phyloP scores from a whole-genome alignment of 495 filamentous ascomycete species.

The Penicillium argentinense region DNA sequence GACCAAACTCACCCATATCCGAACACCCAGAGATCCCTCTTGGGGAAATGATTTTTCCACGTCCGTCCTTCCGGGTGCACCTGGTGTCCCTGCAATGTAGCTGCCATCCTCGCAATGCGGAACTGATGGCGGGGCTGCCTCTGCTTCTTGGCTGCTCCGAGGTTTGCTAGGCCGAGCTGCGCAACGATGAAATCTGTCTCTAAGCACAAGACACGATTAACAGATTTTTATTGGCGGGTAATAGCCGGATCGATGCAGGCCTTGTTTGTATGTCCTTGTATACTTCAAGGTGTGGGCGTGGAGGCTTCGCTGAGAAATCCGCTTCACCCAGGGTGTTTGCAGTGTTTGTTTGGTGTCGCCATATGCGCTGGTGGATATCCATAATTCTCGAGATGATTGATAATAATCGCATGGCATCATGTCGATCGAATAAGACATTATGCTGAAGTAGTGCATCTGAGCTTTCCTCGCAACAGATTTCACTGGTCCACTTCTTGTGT shows the following conservation, averaged over 20 bases:
- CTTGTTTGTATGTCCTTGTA: constrained; percentile 4
- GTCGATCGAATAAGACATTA: no score
- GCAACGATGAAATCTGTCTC: no score
- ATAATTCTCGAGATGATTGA: no score
- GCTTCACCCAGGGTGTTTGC: constrained; percentile 13
- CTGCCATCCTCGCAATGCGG: constrained; percentile 23
- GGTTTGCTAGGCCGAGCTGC: no score
- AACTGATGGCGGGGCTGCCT: no score
- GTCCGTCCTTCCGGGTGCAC: constrained; percentile 35
- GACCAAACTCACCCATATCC: constrained; percentile 85
- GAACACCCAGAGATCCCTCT: constrained; percentile 81
- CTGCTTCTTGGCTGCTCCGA: no score
- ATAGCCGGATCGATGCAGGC: not conserved
- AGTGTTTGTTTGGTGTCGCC: constrained; percentile 19
- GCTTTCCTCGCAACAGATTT: no score
- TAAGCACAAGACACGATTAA: no score
- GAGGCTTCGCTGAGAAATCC: constrained; percentile 13
- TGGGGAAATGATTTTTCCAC: constrained; percentile 44
- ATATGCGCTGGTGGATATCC: not conserved
- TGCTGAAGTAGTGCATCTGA: no score
- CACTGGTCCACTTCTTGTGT: no score
- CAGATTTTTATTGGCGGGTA: not conserved
- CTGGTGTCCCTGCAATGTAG: constrained; percentile 22
- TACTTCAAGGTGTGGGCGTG: not conserved
- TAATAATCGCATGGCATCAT: no score